phyloP scores from a whole-genome alignment of 257 asterid species.

The Verbena officinalis region DNA sequence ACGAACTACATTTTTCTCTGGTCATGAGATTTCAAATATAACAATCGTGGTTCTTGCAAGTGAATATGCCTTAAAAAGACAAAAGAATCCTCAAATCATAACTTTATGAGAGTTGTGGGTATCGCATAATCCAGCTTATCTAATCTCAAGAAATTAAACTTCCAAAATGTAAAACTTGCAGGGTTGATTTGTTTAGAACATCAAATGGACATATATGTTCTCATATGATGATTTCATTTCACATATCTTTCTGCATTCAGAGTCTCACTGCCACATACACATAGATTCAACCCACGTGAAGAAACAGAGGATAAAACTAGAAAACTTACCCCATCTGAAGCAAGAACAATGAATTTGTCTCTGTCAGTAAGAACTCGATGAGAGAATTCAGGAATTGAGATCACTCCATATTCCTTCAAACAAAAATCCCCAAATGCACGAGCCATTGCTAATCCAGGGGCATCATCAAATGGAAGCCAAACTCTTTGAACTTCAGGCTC shows the following conservation, averaged over 20 bases:
- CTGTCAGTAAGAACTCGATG: constrained; percentile 67
- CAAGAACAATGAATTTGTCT: constrained; percentile 90
- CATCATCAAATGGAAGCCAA: constrained; percentile 97
- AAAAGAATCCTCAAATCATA: too few relatives aligned
- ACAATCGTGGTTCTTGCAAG: not conserved
- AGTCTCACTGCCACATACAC: not conserved
- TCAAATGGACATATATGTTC: not conserved
- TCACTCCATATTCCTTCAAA: constrained; percentile 95
- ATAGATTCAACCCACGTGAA: not conserved
- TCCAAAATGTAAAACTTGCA: not conserved
- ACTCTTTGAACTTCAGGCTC: constrained; percentile 99
- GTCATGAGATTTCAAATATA: not conserved
- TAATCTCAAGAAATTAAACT: not conserved
- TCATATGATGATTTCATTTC: not conserved
- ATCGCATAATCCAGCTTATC: too few relatives aligned
- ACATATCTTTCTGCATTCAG: constrained; percentile 1
- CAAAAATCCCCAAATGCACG: constrained; percentile 99
- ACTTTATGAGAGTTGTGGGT: too few relatives aligned
- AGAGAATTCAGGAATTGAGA: constrained; percentile 92
- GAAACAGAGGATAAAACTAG: constrained; percentile 8
- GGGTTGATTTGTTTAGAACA: not conserved
- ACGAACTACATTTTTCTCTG: not conserved
- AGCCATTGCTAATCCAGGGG: constrained; percentile 99
- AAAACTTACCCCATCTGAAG: constrained; percentile 96
- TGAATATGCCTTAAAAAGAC: too few relatives aligned